These are phyloP conservation scores for Pterocarpus macrocarpus DNA, from an alignment of 306 rosid genomes.

Conservation along the genomic window DNA sequence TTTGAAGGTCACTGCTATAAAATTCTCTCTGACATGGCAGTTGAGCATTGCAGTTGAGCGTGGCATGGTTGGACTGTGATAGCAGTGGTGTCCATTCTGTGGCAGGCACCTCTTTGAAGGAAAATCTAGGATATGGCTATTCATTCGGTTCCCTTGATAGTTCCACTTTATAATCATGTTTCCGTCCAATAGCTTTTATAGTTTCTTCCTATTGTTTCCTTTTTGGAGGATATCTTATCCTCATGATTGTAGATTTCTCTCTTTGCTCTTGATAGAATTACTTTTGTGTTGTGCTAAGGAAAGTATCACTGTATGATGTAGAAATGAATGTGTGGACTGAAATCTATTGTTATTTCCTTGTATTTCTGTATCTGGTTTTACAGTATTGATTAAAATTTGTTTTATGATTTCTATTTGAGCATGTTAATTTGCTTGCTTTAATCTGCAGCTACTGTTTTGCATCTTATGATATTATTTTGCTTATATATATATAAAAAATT, in stretches of 20 bases:
- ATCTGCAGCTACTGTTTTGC: slow-evolving; percentile 6
- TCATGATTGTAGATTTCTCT: slow-evolving; percentile 17
- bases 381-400: neutral
- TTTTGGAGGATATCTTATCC: no score
- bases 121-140: neutral
- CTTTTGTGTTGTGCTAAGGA: neutral
- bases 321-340: neutral
- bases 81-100: neutral
- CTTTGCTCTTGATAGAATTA: neutral
- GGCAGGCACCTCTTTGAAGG: neutral
- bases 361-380: neutral
- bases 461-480: neutral
- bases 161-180: neutral
- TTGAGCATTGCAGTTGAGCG: neutral
- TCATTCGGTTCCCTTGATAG: neutral
- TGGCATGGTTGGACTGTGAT: neutral
- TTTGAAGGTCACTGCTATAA: slow-evolving; percentile 2
- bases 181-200: neutral
- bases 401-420: slow-evolving; percentile 12
- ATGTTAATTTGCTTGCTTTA: slow-evolving; percentile 12
- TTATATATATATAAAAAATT: neutral
- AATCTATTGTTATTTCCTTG: neutral
- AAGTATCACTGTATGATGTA: neutral
- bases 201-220: neutral
- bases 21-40: neutral